phyloP scores from a whole-genome alignment of 805 yeast genomes.

The Schwanniomyces sp. region DNA sequence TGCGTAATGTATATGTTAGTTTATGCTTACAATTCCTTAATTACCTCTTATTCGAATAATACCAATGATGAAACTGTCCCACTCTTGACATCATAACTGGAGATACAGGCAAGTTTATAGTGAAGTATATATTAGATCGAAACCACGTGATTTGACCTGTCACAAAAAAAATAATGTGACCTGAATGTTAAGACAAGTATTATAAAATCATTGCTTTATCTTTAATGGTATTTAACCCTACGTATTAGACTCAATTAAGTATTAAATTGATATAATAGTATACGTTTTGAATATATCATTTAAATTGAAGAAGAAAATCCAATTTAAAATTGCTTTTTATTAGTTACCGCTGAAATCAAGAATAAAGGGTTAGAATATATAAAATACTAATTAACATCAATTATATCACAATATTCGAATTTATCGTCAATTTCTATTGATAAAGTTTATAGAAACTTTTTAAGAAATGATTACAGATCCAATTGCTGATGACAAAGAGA shows the following conservation, averaged over 20 bases:
- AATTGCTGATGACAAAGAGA: slow-evolving; percentile 11
- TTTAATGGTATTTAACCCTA: not conserved
- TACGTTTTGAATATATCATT: not conserved
- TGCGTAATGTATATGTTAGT: too few species aligned
- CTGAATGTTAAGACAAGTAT: not conserved
- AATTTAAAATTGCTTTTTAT: not conserved
- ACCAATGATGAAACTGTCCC: too few species aligned
- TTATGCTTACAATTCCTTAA: too few species aligned
- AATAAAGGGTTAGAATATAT: not conserved
- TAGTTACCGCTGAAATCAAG: not conserved
- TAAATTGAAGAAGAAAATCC: not conserved
- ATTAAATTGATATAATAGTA: not conserved
- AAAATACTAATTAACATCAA: not conserved
- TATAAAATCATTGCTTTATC: not conserved
- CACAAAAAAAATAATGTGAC: not conserved
- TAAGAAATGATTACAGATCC: slow-evolving; percentile 10
- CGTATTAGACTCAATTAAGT: not conserved
- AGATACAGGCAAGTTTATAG: too few species aligned
- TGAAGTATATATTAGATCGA: not conserved
- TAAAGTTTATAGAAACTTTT: slow-evolving; percentile 7
- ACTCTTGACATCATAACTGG: not conserved
- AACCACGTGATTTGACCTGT: not conserved
- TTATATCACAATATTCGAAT: slow-evolving; percentile 1
- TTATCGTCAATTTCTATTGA: slow-evolving; percentile 2
- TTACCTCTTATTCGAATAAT: too few species aligned